These are phyloP conservation scores for Goniomonas avonlea DNA, from an alignment of 78 protist species.

Conservation along the genomic window DNA sequence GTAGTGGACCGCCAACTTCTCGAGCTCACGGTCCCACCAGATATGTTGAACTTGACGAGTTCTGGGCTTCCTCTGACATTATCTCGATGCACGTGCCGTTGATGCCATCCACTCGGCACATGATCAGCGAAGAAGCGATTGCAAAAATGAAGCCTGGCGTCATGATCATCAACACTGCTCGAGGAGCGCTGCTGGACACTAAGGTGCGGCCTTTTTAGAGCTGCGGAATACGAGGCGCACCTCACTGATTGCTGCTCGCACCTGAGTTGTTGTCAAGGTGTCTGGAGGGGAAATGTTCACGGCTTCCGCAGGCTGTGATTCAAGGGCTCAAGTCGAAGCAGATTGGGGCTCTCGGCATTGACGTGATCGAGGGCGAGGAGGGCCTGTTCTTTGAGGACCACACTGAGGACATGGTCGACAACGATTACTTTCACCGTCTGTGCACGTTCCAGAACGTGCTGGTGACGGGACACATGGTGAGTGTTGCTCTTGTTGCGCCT, in stretches of 20 bases:
- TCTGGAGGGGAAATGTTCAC: no score
- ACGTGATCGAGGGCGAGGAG: conserved; percentile 75
- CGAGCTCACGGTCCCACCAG: no score
- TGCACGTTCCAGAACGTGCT: background rate
- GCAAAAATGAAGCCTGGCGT: conserved; percentile 55
- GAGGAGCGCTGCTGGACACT: conserved; percentile 73
- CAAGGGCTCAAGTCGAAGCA: background rate
- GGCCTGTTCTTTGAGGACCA: conserved; percentile 62
- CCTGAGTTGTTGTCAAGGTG: no score
- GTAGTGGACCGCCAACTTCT: no score
- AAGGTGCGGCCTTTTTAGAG: no score
- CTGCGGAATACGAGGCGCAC: no score
- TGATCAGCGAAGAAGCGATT: conserved; percentile 53
- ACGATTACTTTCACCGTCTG: background rate
- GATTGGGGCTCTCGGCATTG: conserved; percentile 46
- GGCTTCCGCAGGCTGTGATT: no score
- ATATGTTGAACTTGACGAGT: conserved; percentile 49
- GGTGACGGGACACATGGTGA: background rate
- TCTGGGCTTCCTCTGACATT: conserved; percentile 48
- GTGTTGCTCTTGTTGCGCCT: background rate
- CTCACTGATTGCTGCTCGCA: no score
- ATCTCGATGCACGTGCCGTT: conserved; percentile 70
- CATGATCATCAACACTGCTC: conserved; percentile 65
- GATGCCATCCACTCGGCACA: conserved; percentile 35
- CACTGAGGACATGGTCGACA: background rate